Evolutionary conservation across 257 asterid species (phyloP).

Genomic region (Avicennia marina): DNA sequence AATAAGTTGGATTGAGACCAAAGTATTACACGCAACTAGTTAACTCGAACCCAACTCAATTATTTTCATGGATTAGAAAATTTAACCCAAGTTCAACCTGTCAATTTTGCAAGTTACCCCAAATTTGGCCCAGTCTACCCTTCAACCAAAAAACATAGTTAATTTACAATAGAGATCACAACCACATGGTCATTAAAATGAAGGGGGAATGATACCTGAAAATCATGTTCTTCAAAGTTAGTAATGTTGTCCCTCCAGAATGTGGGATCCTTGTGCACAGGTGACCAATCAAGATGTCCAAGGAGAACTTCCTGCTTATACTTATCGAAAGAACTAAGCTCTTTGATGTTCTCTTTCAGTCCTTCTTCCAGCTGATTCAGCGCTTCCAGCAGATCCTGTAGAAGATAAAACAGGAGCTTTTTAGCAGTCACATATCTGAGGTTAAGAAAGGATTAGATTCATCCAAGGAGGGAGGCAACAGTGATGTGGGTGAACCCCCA

Average conservation of each 20-base stretch:
- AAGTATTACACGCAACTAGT: too few relatives aligned
- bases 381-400: conserved; percentile 76
- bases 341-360: conserved; percentile 63
- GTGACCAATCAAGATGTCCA: conserved; percentile 92
- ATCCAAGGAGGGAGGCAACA: conserved; percentile 1
- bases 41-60: too few relatives aligned
- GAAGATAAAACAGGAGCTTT: background rate
- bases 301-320: conserved; percentile 89
- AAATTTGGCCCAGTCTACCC: too few relatives aligned
- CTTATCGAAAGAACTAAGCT: conserved; percentile 74
- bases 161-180: background rate
- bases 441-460: background rate
- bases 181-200: background rate
- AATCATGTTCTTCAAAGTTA: conserved; percentile 73
- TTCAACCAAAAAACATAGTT: too few relatives aligned
- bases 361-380: conserved; percentile 78
- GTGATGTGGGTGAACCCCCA: background rate
- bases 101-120: too few relatives aligned
- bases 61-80: too few relatives aligned
- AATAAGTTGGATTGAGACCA: too few relatives aligned
- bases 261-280: conserved; percentile 81
- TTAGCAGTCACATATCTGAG: conserved; percentile 15
- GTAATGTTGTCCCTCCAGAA: conserved; percentile 81
- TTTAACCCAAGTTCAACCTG: too few relatives aligned
- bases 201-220: conserved; percentile 53